Conservation (phyloP, 768 basidiomycete genomes). For the Grammothele lineata region DNA sequence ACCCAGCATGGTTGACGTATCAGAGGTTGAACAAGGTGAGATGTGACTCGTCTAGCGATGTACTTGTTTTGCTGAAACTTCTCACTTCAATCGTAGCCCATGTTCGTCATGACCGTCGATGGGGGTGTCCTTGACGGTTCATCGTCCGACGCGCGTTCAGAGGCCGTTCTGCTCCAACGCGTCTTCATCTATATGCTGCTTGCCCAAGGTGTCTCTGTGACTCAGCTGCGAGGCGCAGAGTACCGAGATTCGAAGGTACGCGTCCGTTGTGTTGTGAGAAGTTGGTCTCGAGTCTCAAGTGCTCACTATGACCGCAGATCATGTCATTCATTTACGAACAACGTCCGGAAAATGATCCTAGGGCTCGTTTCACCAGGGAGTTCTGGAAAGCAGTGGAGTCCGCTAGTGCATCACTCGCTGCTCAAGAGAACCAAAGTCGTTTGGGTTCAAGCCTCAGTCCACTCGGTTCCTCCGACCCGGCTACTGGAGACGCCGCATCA, state of each 20-base stretch:
- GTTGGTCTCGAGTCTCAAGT: background rate
- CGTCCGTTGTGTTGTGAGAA: background rate
- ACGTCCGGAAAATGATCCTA: constrained; percentile 19
- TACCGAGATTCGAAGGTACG: constrained; percentile 62
- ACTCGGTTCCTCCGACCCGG: background rate
- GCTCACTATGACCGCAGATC: constrained; percentile 35
- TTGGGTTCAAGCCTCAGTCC: background rate
- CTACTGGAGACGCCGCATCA: too few relatives aligned
- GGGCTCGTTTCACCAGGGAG: constrained; percentile 3
- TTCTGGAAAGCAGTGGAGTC: constrained; percentile 17
- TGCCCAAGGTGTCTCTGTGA: constrained; percentile 44
- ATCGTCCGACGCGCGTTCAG: constrained; percentile 8
- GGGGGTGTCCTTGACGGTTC: constrained; percentile 33
- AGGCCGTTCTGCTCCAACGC: constrained; percentile 43
- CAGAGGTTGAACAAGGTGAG: constrained; percentile 37
- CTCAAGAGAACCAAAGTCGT: constrained; percentile 4
- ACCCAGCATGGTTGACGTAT: constrained; percentile 48
- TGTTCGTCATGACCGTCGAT: constrained; percentile 61
- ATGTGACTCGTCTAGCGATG: constrained; percentile 3
- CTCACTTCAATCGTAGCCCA: constrained; percentile 42
- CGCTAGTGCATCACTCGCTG: constrained; percentile 12
- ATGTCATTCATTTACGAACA: constrained; percentile 51
- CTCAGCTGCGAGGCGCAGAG: constrained; percentile 48
- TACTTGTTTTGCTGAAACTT: too few relatives aligned
- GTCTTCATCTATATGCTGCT: constrained; percentile 47